These are phyloP conservation scores for Cercospora berteroae DNA, from an alignment of 2,329 filamentous ascomycete species.

Conservation along the genomic window DNA sequence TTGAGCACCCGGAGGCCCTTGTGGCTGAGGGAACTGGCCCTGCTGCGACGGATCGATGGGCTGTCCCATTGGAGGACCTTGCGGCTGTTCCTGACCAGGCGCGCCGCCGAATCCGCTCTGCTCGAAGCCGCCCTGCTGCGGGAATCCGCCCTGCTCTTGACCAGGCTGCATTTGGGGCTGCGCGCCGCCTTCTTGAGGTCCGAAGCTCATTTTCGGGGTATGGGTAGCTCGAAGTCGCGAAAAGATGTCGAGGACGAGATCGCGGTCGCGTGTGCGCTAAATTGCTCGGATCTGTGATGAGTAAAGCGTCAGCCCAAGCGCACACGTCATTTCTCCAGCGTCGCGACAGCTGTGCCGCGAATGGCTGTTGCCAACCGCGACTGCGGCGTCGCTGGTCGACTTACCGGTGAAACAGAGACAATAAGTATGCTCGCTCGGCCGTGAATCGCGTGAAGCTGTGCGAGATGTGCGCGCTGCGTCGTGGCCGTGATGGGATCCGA, in stretches of 20 bases:
- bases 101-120: conserved; percentile 47
- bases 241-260: conserved; percentile 21
- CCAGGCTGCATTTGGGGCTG: conserved; percentile 54
- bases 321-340: not conserved
- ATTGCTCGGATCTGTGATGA: conserved; percentile 20
- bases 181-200: conserved; percentile 61
- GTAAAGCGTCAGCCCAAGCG: conserved; percentile 15
- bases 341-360: not conserved
- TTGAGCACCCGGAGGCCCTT: conserved; percentile 42
- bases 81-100: conserved; percentile 52
- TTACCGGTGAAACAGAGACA: conserved; percentile 30
- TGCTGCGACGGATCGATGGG: conserved; percentile 54
- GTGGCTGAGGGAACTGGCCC: conserved; percentile 44
- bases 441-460: conserved; percentile 27
- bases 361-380: conserved; percentile 3
- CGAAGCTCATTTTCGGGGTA: conserved; percentile 60
- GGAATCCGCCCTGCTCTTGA: conserved; percentile 36
- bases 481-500: not conserved
- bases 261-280: conserved; percentile 28
- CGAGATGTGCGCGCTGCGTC: not conserved
- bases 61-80: conserved; percentile 54
- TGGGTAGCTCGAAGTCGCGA: conserved; percentile 12
- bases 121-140: conserved; percentile 26
- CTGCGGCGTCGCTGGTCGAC: conserved; percentile 14
- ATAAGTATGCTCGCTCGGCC: conserved; percentile 37